Evolutionary conservation across 169 alveolate genomes (phyloP), one percentile per base, ranked within the genome.

Genomic region (Cryptosporidium ryanae): DNA sequence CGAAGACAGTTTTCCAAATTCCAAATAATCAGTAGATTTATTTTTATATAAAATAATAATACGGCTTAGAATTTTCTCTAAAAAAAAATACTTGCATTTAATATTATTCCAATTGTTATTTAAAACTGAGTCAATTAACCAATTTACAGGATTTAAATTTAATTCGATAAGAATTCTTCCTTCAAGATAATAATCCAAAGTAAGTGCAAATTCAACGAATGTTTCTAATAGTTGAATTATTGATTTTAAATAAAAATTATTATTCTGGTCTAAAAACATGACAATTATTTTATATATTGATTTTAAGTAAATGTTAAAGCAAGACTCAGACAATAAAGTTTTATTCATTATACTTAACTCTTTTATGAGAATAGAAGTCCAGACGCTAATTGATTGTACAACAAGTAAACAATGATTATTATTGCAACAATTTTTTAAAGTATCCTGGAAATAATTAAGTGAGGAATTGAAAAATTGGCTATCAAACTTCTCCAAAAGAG

Each of bases 211-310:
- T 17, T 76, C 71, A 54, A 76, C 48, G 18, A 76, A 76, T 29
- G 55, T 71, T 12, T 76, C 76, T 63, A 55, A 76, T 55, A 59
- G 29, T 34, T 59, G 87, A 31, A 17, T 59, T 15, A 46, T 70
- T 21, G 44, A 29, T 76, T 55, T 61, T 0, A 70, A 59, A 38
- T 43, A 38, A 38, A 57, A 76, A 38, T 23, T 76, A 2, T 34
- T 38, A 15, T 67, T 67, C 27, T 76, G 71, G 32, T 76, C 70
- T 61, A 55, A 21, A 38, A 59, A 32, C 21, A 59, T 57, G 63
- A 76, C 13, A 2, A 76, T 3, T 3, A 48, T 57, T 6, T 76
- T 65, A 18, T 38, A 55, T 21, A 61, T 76, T 3, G 59, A 29
- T 17, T 2, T 31, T 76, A 76, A 18, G 46, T 38, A 59, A 6